Conservation (phyloP, 768 basidiomycete genomes). For the Lentinus tigrinus region DNA sequence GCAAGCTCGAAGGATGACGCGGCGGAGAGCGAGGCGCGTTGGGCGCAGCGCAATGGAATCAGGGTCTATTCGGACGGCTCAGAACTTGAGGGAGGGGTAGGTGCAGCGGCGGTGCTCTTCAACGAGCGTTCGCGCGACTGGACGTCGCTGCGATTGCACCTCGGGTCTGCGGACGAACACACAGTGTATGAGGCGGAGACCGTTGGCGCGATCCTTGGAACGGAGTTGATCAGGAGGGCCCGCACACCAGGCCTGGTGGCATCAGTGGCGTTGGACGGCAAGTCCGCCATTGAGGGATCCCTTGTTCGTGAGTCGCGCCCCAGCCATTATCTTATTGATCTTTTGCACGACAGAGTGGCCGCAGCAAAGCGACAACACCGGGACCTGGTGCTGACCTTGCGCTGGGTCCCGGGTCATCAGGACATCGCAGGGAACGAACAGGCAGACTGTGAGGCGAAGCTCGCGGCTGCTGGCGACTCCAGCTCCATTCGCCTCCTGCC, state of each 20-base stretch:
- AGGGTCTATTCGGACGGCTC: no score
- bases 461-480: conserved; percentile 19
- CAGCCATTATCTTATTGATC: conserved; percentile 11
- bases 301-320: background rate
- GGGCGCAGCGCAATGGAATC: background rate
- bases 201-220: conserved; percentile 26
- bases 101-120: conserved; percentile 25
- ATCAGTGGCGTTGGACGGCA: background rate
- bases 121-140: background rate
- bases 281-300: background rate
- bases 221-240: conserved; percentile 21
- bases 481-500: no score
- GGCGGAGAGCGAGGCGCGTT: background rate
- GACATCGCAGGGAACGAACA: conserved; percentile 23
- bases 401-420: conserved; percentile 24
- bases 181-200: conserved; percentile 30
- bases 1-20: conserved; percentile 5
- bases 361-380: background rate
- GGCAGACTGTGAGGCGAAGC: conserved; percentile 23
- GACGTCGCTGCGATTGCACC: conserved; percentile 9
- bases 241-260: background rate
- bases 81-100: background rate
- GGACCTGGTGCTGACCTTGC: background rate
- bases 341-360: background rate
- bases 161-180: conserved; percentile 24